Base-by-base conservation (phyloP, 805 yeast species). In the Saturnispora kantuleensis region DNA sequence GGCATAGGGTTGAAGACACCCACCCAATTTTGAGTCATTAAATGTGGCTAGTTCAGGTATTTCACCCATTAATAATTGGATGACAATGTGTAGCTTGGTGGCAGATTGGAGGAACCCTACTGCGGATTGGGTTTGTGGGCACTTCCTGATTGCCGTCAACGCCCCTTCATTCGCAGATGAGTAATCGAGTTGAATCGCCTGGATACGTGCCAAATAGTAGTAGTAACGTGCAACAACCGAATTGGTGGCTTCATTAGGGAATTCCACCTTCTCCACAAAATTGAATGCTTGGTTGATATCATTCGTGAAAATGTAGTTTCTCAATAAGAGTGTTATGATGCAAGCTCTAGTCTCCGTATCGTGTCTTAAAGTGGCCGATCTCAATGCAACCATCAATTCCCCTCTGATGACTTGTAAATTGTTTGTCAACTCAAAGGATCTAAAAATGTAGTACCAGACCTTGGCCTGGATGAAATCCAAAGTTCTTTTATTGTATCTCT, bases 11-110 rank as follows among this genome's bases (percentile, higher is more conserved):
- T 69, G 73, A 48, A 88, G 71, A 3, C 84, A 72, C 41, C 71
- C 69, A 51, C 76, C 78, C 56, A 79, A 66, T 38, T 68, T 66
- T 12, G 76, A 66, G 56, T 84, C 83, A 54, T 77, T 76, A 71
- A 93, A 93, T 32, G 77, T 75, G 40, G 87, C 73, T 52, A 94
- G 71, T 56, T 87, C 96, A 13, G 98, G 98, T 52, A 93, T 82
- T 56, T 93, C 98, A 47, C 99, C 98, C 77, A 90, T 89, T 56
- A 93, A 76, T 58, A 93, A 71, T 66, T 93, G 96, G 55, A 93
- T 85, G 47, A 89, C 73, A 50, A 90, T 84, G 59, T 79, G 83
- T 54, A 93, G 74, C 67, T 93, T 93, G 52, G 89, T 79, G 3
- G 96, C 93, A 42, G 84, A 77, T 65, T 89, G 96, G 51, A 88